phyloP scores from a whole-genome alignment of 2,329 filamentous ascomycete species.

The Fusarium chuoi region DNA sequence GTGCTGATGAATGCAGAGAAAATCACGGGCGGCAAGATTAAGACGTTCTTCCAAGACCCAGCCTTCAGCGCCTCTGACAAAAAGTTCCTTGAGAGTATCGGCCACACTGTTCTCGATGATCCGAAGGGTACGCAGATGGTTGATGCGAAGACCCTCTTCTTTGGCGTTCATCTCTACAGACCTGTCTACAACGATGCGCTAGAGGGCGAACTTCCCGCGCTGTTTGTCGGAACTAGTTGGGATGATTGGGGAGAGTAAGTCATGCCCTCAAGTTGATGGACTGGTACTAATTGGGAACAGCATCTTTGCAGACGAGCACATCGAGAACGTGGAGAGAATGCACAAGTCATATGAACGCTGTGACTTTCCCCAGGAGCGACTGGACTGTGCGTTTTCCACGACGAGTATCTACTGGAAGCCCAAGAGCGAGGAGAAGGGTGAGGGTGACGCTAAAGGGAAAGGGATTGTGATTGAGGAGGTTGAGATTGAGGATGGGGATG shows the following conservation, averaged over 20 bases:
- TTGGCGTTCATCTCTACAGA: conserved; percentile 69
- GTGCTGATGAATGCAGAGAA: conserved; percentile 34
- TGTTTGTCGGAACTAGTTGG: conserved; percentile 68
- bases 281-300: conserved; percentile 6
- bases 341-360: conserved; percentile 29
- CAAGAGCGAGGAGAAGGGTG: background rate
- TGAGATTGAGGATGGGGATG: background rate
- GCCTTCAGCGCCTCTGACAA: conserved; percentile 60
- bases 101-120: conserved; percentile 61
- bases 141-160: conserved; percentile 62
- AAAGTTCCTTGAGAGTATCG: conserved; percentile 64
- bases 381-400: conserved; percentile 38
- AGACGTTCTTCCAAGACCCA: conserved; percentile 65
- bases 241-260: conserved; percentile 63
- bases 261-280: too few species aligned
- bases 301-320: conserved; percentile 19
- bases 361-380: conserved; percentile 38
- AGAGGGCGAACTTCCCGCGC: conserved; percentile 55
- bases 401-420: conserved; percentile 45
- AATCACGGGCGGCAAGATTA: conserved; percentile 45
- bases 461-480: background rate
- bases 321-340: conserved; percentile 40
- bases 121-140: conserved; percentile 65
- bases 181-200: conserved; percentile 65
- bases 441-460: background rate